These are phyloP conservation scores for Osmanthus fragrans DNA, from an alignment of 257 asterid genomes.

Conservation along the genomic window DNA sequence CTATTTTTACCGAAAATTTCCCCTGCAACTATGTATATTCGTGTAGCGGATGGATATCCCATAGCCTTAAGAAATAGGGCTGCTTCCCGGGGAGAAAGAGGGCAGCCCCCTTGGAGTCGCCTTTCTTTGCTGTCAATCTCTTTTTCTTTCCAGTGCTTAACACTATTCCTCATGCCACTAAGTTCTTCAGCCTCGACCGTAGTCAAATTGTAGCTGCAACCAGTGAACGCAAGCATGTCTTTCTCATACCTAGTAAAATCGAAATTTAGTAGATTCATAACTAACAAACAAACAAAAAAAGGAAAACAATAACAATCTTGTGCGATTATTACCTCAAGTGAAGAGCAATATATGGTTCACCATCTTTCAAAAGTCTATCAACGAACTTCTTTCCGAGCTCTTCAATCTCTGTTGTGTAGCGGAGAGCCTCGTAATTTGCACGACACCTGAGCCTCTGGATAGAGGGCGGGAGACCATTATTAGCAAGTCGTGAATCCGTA, in stretches of 20 bases:
- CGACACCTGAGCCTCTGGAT: slow-evolving; percentile 88
- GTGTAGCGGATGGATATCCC: slow-evolving; percentile 82
- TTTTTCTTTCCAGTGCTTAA: slow-evolving; percentile 95
- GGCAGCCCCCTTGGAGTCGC: slow-evolving; percentile 84
- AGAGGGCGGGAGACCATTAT: slow-evolving; percentile 73
- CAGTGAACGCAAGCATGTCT: slow-evolving; percentile 98
- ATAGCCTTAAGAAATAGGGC: slow-evolving; percentile 85
- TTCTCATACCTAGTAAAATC: slow-evolving; percentile 68
- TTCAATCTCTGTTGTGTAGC: slow-evolving; percentile 71
- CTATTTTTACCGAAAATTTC: slow-evolving; percentile 78
- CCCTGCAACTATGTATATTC: slow-evolving; percentile 87
- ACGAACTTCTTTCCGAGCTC: slow-evolving; percentile 62
- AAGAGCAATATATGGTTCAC: slow-evolving; percentile 83
- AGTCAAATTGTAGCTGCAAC: slow-evolving; percentile 87
- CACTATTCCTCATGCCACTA: slow-evolving; percentile 68
- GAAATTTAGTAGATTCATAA: background rate
- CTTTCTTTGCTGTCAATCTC: slow-evolving; percentile 69
- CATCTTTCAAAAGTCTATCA: slow-evolving; percentile 57
- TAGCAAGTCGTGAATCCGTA: slow-evolving; percentile 85
- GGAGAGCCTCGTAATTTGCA: slow-evolving; percentile 82
- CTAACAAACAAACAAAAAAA: background rate
- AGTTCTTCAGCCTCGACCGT: slow-evolving; percentile 74
- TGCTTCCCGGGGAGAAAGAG: slow-evolving; percentile 91
- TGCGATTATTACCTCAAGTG: slow-evolving; percentile 65
- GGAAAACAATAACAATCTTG: background rate